Evolutionary conservation across 768 basidiomycete genomes (phyloP), one percentile per base, ranked within the genome.

Genomic region (Chlorophyllum brunneum): DNA sequence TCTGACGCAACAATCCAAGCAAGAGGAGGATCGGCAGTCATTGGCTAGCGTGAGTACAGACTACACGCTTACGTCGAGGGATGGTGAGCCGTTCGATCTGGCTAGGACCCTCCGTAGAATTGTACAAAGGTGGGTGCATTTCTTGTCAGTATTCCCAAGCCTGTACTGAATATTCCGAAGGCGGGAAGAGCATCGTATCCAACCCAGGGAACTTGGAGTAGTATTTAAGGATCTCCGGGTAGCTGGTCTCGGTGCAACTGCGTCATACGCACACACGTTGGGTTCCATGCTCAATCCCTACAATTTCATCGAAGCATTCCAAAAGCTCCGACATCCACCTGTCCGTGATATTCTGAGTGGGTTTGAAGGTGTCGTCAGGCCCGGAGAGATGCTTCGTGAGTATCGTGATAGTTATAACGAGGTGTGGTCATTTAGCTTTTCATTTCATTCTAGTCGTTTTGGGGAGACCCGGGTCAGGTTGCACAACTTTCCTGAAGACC

Each of bases 391-490:
- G 88, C 70, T 88, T 72, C 76, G 90, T 83, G 58, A 60, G 86
- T 79, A 20, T 24, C 4, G 15, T 18, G 7, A 15, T 18, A n/a
- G 20, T 36, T 33, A 20, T 36, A 6, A 82, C 85, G 15, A 1
- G 75, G 77, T 5, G 11, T 18, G n/a, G 22, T 15, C 7, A 8
- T n/a, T 29, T 41, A 20, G 22, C 30, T 18, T 47, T 15, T 30
- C 42, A 45, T 33, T 49, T 27, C 3, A 13, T 10, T 46, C 2
- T 58, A 88, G 87, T 95, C 20, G 91, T 93, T 15, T 75, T 94
- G 15, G 92, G 92, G 37, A 77, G 90, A 36, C 92, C 92, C 0
- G 88, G 87, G 11, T 83, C 89, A 0, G 92, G 93, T 1, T 95
- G 93, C 63, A 83, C 79, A 11, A 92, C 93, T 0, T 73, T 97